Percentiles rank a stretch among this genome's conserved stretches.
These are phyloP conservation scores for Huiozyma naganishii DNA, from an alignment of 805 yeast species.

Conservation along the genomic window DNA sequence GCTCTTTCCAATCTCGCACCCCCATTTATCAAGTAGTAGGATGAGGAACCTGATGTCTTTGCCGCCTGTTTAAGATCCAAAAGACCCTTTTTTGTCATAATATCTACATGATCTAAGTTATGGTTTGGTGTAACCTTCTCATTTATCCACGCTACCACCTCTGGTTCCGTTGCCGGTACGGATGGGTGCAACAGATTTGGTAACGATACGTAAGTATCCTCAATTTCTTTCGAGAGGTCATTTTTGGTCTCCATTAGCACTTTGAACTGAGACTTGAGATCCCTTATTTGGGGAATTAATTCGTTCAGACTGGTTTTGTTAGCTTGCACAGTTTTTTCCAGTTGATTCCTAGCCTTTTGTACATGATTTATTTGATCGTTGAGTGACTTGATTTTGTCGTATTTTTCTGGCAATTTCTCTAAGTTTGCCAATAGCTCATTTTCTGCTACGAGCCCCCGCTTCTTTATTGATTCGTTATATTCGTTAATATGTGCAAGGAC, in stretches of 20 bases:
- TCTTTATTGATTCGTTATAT: slow-evolving; percentile 17
- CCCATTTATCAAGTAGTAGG: slow-evolving; percentile 76
- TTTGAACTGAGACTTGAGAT: slow-evolving; percentile 21
- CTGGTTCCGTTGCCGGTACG: slow-evolving; percentile 34
- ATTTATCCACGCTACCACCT: slow-evolving; percentile 44
- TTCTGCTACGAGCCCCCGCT: slow-evolving; percentile 21
- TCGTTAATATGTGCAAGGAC: slow-evolving; percentile 10
- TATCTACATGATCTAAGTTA: slow-evolving; percentile 42
- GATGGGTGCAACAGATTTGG: slow-evolving; percentile 51
- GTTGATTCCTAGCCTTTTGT: slow-evolving; percentile 21
- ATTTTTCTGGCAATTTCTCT: slow-evolving; percentile 20
- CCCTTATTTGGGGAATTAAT: slow-evolving; percentile 10
- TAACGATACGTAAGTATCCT: slow-evolving; percentile 35
- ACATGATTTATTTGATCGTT: slow-evolving; percentile 19
- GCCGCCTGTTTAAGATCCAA: slow-evolving; percentile 68
- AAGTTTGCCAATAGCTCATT: slow-evolving; percentile 17
- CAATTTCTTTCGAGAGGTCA: slow-evolving; percentile 29
- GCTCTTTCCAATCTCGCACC: slow-evolving; percentile 91
- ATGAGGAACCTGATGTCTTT: slow-evolving; percentile 64
- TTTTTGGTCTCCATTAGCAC: slow-evolving; percentile 8
- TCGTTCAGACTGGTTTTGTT: neutral
- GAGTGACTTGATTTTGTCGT: slow-evolving; percentile 13
- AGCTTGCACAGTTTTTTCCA: slow-evolving; percentile 21
- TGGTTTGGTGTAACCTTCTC: slow-evolving; percentile 9
- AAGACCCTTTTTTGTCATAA: slow-evolving; percentile 58